Percentiles rank a stretch among this genome's conserved stretches.
Conservation (phyloP, 441 rosid species). For the Brassica balearica region DNA sequence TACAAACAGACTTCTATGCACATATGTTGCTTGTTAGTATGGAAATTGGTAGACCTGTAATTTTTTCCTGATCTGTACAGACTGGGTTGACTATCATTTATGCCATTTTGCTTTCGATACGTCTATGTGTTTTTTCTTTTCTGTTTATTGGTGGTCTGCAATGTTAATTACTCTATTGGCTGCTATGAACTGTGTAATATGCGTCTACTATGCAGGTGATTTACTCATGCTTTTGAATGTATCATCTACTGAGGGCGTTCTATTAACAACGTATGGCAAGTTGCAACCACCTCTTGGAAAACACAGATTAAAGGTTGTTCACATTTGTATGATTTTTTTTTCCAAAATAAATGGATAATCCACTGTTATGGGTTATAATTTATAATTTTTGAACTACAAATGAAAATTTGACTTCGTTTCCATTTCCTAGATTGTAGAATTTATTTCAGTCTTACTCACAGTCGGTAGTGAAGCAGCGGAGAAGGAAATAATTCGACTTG, state of each 20-base stretch:
- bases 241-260: conserved; percentile 62
- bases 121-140: conserved; percentile 1
- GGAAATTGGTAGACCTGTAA: not conserved
- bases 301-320: conserved; percentile 83
- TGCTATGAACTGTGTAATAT: conserved; percentile 3
- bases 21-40: not conserved
- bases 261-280: conserved; percentile 88
- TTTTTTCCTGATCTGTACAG: conserved; percentile 19
- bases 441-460: conserved; percentile 83
- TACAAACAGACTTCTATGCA: not conserved
- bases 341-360: not conserved
- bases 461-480: conserved; percentile 88
- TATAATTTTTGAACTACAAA: conserved; percentile 5
- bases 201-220: conserved; percentile 61
- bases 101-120: conserved; percentile 24
- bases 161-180: conserved; percentile 9
- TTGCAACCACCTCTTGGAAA: conserved; percentile 98
- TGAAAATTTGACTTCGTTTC: conserved; percentile 36
- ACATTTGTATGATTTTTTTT: conserved; percentile 10
- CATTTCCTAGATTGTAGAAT: conserved; percentile 81
- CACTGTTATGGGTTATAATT: conserved; percentile 19
- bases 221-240: conserved; percentile 82
- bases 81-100: conserved; percentile 7
- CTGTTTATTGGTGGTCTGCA: conserved; percentile 23
- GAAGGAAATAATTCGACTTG: conserved; percentile 79